Evolutionary conservation across 1,284 basidiomycete species (phyloP).

Genomic region (Microbotryum intermedium): DNA sequence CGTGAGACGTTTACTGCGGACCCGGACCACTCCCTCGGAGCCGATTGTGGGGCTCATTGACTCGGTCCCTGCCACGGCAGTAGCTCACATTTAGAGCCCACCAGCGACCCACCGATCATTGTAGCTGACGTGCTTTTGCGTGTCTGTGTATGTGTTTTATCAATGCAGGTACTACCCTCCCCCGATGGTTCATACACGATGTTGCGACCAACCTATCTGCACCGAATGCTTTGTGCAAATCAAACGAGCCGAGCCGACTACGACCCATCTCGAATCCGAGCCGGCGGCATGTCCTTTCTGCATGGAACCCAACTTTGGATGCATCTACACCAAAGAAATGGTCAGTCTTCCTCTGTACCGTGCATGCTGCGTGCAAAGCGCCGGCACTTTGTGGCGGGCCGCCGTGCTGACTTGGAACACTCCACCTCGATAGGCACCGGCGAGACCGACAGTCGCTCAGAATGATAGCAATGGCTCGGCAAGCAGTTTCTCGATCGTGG

Average conservation of each 20-base stretch:
- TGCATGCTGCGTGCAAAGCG: not conserved
- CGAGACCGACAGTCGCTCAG: not conserved
- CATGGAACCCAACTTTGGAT: constrained; percentile 90
- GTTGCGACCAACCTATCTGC: constrained; percentile 96
- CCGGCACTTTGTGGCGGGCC: no score
- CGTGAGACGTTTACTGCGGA: no score
- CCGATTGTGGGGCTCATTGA: not conserved
- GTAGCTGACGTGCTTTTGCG: not conserved
- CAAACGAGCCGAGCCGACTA: constrained; percentile 86
- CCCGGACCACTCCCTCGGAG: no score
- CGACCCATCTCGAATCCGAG: constrained; percentile 79
- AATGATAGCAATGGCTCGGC: not conserved
- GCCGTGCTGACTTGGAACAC: not conserved
- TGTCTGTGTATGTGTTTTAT: constrained; percentile 2
- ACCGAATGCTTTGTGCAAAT: constrained; percentile 99
- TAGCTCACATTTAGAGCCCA: no score
- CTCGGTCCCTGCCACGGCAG: no score
- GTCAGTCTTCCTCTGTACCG: constrained; percentile 42
- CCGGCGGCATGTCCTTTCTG: constrained; percentile 95
- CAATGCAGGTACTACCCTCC: constrained; percentile 69
- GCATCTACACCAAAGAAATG: constrained; percentile 71
- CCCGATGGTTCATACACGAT: constrained; percentile 92
- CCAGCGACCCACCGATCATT: no score
- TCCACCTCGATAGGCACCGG: not conserved
- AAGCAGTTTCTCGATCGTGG: constrained; percentile 2